Base-by-base conservation (phyloP, 1,284 basidiomycete species). In the Trichosporon asahii region DNA sequence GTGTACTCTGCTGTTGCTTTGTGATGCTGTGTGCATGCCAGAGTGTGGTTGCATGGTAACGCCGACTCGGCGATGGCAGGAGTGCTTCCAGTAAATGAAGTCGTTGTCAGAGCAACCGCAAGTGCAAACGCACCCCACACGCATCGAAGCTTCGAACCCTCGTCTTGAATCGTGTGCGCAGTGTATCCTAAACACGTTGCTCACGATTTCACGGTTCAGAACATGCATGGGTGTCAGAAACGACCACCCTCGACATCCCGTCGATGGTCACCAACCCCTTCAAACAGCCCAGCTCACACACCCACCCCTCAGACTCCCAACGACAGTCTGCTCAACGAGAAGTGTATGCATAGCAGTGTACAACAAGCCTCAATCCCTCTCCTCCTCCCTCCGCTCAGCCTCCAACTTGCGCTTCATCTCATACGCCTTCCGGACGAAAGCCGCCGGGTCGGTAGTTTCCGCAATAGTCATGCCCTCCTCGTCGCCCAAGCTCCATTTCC, bases 401-500 rank as follows among this genome's bases (percentile, higher is more conserved):
- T 64, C 55, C 18, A 61, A 21, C 2, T 25, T 31, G 14, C 64
- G 29, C 53, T 69, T 69, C 25, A 66, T n/a, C 11, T 49, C 75
- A 69, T 74, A 75, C 21, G 74, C 74, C 66, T 72, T 66, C 57
- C 73, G 60, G 21, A 82, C 75, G 1, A 77, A 72, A 12, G 77
- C 76, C n/a, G 78, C 76, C 7, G 79, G 77, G 73, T 61, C 57
- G 14, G 57, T 27, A 2, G 15, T 15, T 31, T 61, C 57, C 6
- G 57, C 57, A 18, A 61, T 61, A 8, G 76, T 77, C 44, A 72
- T 35, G 11, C 61, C 72, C 60, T 74, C 73, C 9, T 71, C 68
- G 15, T 69, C 77, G 67, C 72, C 73, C 68, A 75, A 74, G 76
- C 82, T 81, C 80, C 88, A 86, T 84, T 93, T 90, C 85, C 86